phyloP scores from a whole-genome alignment of 2,329 filamentous ascomycete genomes.

The Dactylellina sp. region DNA sequence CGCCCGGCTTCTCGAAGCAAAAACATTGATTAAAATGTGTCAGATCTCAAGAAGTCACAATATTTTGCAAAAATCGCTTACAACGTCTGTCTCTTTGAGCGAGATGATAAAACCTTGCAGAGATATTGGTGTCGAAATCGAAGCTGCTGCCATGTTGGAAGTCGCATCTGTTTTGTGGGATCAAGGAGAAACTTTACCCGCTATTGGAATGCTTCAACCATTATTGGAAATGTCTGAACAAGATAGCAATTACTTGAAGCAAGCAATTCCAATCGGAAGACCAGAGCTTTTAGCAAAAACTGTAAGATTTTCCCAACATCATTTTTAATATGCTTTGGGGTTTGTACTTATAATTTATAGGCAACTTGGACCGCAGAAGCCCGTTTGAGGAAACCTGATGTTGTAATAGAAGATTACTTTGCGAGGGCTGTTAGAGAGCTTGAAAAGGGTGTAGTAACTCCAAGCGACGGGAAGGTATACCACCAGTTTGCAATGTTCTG shows the following conservation, averaged over 20 bases:
- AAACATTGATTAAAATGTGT: conserved; percentile 66
- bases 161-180: conserved; percentile 93
- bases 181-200: conserved; percentile 87
- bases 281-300: conserved; percentile 87
- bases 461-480: conserved; percentile 84
- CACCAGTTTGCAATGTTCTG: conserved; percentile 97
- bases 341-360: conserved; percentile 62
- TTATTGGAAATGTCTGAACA: conserved; percentile 69
- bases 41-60: conserved; percentile 74
- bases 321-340: not conserved
- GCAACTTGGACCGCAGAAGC: conserved; percentile 91
- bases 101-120: conserved; percentile 78
- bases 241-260: conserved; percentile 69
- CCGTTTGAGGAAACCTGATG: conserved; percentile 87
- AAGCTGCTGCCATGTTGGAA: conserved; percentile 82
- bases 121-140: conserved; percentile 78
- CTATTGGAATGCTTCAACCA: conserved; percentile 86
- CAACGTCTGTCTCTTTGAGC: conserved; percentile 83
- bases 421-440: conserved; percentile 85
- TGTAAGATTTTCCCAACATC: conserved; percentile 63
- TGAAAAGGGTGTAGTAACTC: conserved; percentile 72
- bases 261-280: conserved; percentile 76
- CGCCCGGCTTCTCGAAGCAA: conserved; percentile 78
- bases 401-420: conserved; percentile 87
- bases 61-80: conserved; percentile 85